Evolutionary conservation across 371 early-diverging fungal species (phyloP).

Genomic region (Lichtheimia corymbifera): DNA sequence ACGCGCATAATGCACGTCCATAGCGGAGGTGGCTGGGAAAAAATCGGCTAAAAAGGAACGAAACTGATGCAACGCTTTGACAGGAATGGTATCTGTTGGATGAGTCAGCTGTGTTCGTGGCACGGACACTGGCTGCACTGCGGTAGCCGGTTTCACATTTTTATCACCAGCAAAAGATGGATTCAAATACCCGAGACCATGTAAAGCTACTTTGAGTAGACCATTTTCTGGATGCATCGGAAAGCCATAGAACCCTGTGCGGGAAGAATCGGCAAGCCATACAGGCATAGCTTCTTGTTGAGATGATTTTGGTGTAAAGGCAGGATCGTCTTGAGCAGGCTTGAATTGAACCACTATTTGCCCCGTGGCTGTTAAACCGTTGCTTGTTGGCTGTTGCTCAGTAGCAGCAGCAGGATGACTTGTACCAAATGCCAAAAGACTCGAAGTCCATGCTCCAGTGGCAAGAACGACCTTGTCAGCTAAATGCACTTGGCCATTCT

Average conservation of each 20-base stretch:
- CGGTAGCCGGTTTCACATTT: too few relatives aligned
- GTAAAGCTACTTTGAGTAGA: constrained; percentile 51
- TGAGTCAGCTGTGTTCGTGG: constrained; percentile 44
- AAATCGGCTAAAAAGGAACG: constrained; percentile 37
- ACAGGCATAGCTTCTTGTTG: constrained; percentile 29
- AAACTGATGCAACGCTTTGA: constrained; percentile 28
- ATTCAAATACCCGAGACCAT: constrained; percentile 45
- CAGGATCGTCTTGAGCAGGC: neutral
- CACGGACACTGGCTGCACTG: constrained; percentile 19
- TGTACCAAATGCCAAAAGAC: constrained; percentile 37
- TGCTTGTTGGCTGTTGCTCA: too few relatives aligned
- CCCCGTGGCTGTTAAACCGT: constrained; percentile 40
- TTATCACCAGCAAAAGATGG: constrained; percentile 23
- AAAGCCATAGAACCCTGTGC: constrained; percentile 56
- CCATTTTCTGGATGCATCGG: constrained; percentile 42
- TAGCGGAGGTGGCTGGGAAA: constrained; percentile 26
- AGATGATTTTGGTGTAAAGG: neutral
- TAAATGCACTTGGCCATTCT: constrained; percentile 30
- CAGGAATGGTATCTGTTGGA: constrained; percentile 40
- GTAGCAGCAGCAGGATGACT: constrained; percentile 6
- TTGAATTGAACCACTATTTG: constrained; percentile 56
- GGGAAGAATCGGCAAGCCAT: constrained; percentile 51
- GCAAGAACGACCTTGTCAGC: constrained; percentile 47
- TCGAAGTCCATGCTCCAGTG: constrained; percentile 57
- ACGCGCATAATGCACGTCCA: constrained; percentile 33